Evolutionary conservation across 73 alveolate genomes (phyloP).

Genomic region (Symbiodinium pilosum): DNA sequence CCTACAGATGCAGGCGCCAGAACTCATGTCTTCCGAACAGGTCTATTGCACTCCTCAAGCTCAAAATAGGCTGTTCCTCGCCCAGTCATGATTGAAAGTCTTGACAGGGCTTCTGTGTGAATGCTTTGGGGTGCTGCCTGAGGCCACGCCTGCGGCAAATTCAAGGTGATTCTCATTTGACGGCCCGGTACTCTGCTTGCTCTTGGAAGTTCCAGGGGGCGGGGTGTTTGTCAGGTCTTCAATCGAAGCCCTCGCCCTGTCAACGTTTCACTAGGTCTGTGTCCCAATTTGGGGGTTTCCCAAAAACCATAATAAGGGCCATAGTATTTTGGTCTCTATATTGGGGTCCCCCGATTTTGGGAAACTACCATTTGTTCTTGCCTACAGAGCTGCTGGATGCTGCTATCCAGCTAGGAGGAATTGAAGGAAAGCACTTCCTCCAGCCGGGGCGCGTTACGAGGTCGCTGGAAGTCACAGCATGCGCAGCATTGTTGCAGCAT

Average conservation of each 20-base stretch:
- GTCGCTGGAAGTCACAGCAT: background rate
- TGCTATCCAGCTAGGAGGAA: slow-evolving; percentile 3
- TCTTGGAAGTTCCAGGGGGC: too few relatives aligned
- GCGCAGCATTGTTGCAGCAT: background rate
- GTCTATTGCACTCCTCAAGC: slow-evolving; percentile 63
- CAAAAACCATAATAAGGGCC: too few relatives aligned
- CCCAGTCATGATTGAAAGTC: background rate
- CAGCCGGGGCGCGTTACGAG: background rate
- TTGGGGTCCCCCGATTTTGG: too few relatives aligned
- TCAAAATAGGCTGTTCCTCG: background rate
- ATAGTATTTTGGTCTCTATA: too few relatives aligned
- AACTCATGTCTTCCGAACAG: background rate
- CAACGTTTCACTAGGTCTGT: slow-evolving; percentile 28
- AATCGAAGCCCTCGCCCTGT: slow-evolving; percentile 39
- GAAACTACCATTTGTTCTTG: too few relatives aligned
- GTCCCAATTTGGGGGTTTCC: too few relatives aligned
- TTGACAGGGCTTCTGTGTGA: too few relatives aligned
- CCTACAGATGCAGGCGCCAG: background rate
- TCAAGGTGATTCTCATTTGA: background rate
- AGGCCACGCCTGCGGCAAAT: background rate
- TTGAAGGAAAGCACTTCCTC: slow-evolving; percentile 3
- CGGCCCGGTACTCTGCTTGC: background rate
- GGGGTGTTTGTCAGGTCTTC: too few relatives aligned
- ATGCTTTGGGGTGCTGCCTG: background rate
- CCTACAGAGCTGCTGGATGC: background rate